Evolutionary conservation across 2,329 filamentous ascomycete genomes (phyloP).

Genomic region (Exophiala mesophila): DNA sequence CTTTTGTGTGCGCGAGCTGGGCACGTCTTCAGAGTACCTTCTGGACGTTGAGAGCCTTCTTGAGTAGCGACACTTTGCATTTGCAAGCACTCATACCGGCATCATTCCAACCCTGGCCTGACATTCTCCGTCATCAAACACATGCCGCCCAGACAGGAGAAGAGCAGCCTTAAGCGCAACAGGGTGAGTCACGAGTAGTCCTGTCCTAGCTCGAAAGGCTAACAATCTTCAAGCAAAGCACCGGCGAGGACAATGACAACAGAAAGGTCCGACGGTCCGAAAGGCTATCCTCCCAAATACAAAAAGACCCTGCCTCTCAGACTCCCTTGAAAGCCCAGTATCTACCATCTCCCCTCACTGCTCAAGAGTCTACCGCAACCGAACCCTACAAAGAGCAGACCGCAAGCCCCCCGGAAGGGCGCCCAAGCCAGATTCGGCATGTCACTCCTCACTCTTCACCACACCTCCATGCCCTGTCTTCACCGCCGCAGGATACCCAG

Average conservation of each 20-base stretch:
- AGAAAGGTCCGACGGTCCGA: slow-evolving; percentile 83
- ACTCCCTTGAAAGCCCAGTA: slow-evolving; percentile 62
- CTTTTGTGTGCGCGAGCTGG: too few relatives aligned
- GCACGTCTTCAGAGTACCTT: too few relatives aligned
- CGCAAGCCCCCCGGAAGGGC: slow-evolving; percentile 61
- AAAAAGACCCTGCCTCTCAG: slow-evolving; percentile 33
- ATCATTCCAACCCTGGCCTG: too few relatives aligned
- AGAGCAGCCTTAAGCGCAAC: slow-evolving; percentile 78
- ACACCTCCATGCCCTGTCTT: slow-evolving; percentile 47
- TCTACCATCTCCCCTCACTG: slow-evolving; percentile 75
- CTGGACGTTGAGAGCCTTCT: too few relatives aligned
- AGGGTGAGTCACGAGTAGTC: slow-evolving; percentile 54
- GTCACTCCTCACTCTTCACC: slow-evolving; percentile 44
- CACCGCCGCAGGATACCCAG: slow-evolving; percentile 72
- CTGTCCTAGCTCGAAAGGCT: slow-evolving; percentile 24
- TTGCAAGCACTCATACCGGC: too few relatives aligned
- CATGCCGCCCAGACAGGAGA: slow-evolving; percentile 53
- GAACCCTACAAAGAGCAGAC: slow-evolving; percentile 62
- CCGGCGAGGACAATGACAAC: slow-evolving; percentile 59
- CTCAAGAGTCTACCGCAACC: slow-evolving; percentile 59
- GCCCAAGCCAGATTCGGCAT: slow-evolving; percentile 49
- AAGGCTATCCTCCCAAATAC: slow-evolving; percentile 59
- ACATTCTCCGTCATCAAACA: too few relatives aligned
- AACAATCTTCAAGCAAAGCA: slow-evolving; percentile 53
- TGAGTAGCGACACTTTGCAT: too few relatives aligned